A percentile compares a stretch with the other conserved stretches of the same genome.
Evolutionary conservation across 2,329 filamentous ascomycete genomes (phyloP).

Genomic region (Scedosporium aurantiacum): DNA sequence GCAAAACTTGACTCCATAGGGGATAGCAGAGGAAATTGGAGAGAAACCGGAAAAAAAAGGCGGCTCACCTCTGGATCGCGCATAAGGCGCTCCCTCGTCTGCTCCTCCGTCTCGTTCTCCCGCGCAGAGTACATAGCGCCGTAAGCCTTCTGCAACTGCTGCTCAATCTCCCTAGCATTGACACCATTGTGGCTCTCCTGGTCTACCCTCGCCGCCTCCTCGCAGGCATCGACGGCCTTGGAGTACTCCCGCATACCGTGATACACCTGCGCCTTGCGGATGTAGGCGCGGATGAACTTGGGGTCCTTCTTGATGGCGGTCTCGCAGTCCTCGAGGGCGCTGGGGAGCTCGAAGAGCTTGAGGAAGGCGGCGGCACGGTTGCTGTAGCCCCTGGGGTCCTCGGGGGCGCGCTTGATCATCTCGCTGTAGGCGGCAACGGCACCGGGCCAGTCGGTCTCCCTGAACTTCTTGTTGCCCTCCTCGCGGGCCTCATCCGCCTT

Average conservation of each 20-base stretch:
- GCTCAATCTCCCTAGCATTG: conserved; percentile 83
- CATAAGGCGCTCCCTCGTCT: conserved; percentile 85
- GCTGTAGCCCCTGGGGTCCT: conserved; percentile 89
- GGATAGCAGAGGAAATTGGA: conserved; percentile 15
- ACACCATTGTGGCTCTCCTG: conserved; percentile 55
- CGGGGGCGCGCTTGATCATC: conserved; percentile 91
- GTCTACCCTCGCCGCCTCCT: conserved; percentile 69
- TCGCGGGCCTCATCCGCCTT: conserved; percentile 95
- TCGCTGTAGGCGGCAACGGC: conserved; percentile 90
- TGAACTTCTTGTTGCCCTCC: conserved; percentile 93
- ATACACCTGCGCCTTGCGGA: conserved; percentile 90
- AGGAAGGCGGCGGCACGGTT: conserved; percentile 96
- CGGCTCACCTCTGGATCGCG: conserved; percentile 74
- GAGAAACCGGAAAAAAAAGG: neutral
- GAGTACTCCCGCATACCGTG: conserved; percentile 98
- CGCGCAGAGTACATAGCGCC: conserved; percentile 80
- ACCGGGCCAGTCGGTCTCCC: conserved; percentile 88
- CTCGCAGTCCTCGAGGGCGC: conserved; percentile 86
- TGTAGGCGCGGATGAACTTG: conserved; percentile 89
- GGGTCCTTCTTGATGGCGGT: conserved; percentile 81
- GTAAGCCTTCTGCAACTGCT: conserved; percentile 87
- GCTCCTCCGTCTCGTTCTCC: conserved; percentile 90
- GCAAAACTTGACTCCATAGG: neutral
- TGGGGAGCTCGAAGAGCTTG: conserved; percentile 92
- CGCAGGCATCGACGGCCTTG: conserved; percentile 82